A percentile compares a stretch with the other conserved stretches of the same genome.
Conservation (phyloP, 257 asterid species). For the Phtheirospermum japonicum region DNA sequence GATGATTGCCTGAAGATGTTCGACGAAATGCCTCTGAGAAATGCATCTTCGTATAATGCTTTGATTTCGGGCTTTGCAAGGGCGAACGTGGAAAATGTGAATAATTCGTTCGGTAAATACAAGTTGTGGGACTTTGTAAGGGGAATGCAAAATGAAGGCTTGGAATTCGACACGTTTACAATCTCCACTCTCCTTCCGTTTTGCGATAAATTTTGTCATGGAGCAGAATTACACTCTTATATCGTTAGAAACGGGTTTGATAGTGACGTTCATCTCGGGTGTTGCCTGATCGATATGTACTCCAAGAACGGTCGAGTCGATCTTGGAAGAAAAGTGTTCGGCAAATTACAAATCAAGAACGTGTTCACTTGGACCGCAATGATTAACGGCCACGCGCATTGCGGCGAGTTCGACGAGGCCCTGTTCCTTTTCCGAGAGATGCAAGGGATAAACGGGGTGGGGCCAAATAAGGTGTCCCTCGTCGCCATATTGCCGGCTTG, state of each 20-base stretch:
- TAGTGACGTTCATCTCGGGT: slow-evolving; percentile 54
- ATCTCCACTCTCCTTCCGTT: slow-evolving; percentile 52
- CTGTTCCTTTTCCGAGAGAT: slow-evolving; percentile 48
- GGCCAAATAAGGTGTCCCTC: slow-evolving; percentile 63
- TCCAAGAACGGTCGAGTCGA: slow-evolving; percentile 39
- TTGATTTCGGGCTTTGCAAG: slow-evolving; percentile 47
- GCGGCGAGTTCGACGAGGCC: slow-evolving; percentile 45
- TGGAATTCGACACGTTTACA: slow-evolving; percentile 46
- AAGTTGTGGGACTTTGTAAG: slow-evolving; percentile 44
- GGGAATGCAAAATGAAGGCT: slow-evolving; percentile 55
- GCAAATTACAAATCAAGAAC: slow-evolving; percentile 39
- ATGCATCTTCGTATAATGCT: slow-evolving; percentile 58
- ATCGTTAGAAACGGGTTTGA: slow-evolving; percentile 37
- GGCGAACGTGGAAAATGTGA: slow-evolving; percentile 15
- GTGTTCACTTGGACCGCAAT: slow-evolving; percentile 66
- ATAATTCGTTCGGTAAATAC: slow-evolving; percentile 11
- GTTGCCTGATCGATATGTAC: slow-evolving; percentile 69
- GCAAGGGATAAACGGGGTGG: slow-evolving; percentile 43
- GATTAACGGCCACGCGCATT: slow-evolving; percentile 54
- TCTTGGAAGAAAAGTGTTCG: slow-evolving; percentile 52
- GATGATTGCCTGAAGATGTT: slow-evolving; percentile 48
- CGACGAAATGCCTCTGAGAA: slow-evolving; percentile 57
- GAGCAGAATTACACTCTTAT: slow-evolving; percentile 62
- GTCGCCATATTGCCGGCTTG: slow-evolving; percentile 54
- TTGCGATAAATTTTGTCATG: slow-evolving; percentile 33